Evolutionary conservation across 148 eudicot species (phyloP).

Genomic region (Rhododendron kiyosumense): DNA sequence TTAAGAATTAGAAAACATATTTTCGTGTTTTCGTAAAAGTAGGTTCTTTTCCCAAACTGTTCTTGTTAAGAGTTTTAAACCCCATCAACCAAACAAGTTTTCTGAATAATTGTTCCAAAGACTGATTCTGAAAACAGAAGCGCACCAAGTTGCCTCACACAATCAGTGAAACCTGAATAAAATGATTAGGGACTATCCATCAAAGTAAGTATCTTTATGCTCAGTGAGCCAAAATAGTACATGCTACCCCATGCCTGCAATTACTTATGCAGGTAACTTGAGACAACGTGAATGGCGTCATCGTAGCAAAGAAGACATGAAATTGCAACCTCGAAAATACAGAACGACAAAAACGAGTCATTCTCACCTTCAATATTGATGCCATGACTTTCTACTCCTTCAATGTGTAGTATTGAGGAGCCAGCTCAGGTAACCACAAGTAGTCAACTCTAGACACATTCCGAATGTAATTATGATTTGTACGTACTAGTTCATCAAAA

Average conservation of each 20-base stretch:
- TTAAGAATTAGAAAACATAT: background rate
- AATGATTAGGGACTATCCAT: background rate
- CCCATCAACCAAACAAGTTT: background rate
- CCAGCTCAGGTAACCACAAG: conserved; percentile 89
- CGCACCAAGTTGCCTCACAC: background rate
- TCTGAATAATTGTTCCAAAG: background rate
- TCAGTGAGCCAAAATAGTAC: background rate
- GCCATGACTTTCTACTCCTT: conserved; percentile 18
- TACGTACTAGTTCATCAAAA: conserved; percentile 63
- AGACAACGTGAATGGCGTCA: background rate
- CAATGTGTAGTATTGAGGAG: conserved; percentile 49
- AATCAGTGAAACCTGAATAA: background rate
- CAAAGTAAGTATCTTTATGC: background rate
- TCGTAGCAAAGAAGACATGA: background rate
- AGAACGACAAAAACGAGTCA: background rate
- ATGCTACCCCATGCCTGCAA: background rate
- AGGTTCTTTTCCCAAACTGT: background rate
- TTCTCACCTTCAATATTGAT: background rate
- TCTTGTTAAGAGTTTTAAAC: background rate
- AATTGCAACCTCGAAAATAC: background rate
- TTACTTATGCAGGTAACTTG: background rate
- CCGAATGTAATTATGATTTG: conserved; percentile 67
- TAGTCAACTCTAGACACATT: conserved; percentile 72
- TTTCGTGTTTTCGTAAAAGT: background rate
- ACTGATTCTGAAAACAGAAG: background rate